phyloP scores from a whole-genome alignment of 257 asterid species.

The Nicotiana knightiana region DNA sequence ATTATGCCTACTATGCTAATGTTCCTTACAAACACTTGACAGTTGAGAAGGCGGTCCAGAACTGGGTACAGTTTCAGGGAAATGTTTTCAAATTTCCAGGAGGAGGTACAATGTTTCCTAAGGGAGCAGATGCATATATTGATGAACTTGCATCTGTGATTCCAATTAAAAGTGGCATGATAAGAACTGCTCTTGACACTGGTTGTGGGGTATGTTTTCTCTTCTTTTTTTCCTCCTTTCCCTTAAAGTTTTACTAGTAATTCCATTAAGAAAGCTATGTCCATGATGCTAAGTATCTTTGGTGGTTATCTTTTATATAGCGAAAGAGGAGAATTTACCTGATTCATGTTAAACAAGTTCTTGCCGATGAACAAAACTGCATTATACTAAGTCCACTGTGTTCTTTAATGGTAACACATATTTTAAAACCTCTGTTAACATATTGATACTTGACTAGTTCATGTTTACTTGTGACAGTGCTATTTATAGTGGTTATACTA shows the following conservation, averaged over 20 bases:
- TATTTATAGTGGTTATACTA: not conserved
- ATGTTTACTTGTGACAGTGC: not conserved
- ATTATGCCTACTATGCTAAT: conserved; percentile 76
- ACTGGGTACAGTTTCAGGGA: conserved; percentile 84
- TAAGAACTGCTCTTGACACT: conserved; percentile 86
- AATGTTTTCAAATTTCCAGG: conserved; percentile 87
- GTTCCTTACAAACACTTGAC: conserved; percentile 83
- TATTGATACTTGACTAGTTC: not conserved
- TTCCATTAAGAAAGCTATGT: conserved; percentile 1
- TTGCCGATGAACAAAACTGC: not conserved
- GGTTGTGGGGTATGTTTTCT: conserved; percentile 80
- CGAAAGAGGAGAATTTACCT: not conserved
- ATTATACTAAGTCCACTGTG: not conserved
- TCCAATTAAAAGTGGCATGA: conserved; percentile 62
- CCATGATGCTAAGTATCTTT: not conserved
- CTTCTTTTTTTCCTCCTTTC: not conserved
- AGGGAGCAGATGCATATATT: conserved; percentile 85
- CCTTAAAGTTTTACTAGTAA: not conserved
- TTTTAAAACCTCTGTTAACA: not conserved
- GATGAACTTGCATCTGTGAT: conserved; percentile 71
- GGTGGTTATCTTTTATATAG: not conserved
- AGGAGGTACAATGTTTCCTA: conserved; percentile 97
- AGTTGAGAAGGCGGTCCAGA: conserved; percentile 82
- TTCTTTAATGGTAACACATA: not conserved
- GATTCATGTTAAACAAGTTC: not conserved